Base-by-base conservation (phyloP, 1,139 yeast genomes). In the Pneumocystis canis region DNA sequence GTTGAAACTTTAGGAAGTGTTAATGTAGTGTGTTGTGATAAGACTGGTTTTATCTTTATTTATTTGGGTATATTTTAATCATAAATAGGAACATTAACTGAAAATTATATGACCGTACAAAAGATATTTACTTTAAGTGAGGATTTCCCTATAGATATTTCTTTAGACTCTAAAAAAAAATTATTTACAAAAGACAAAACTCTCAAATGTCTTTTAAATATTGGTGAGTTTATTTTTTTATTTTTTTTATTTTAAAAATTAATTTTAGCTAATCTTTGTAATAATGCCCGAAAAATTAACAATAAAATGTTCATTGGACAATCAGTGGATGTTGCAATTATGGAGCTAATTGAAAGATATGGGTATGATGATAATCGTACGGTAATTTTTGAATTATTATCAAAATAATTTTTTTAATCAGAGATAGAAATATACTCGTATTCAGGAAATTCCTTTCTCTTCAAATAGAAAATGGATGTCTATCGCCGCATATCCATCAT, bases 1-100 rank as follows among this genome's bases (percentile, higher is more conserved):
- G 97, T 92, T 53, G 98, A 92, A 75, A 92, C 97, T 2, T 79
- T 90, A 69, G 97, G 97, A 3, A 87, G 95, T 61, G 97, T 90
- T 59, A 89, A 89, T 71, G 97, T 90, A 54, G 89, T 90, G 69
- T 90, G 97, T 73, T 84, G 95, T 28, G 97, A 90, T 75, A 90
- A 90, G 71, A 90, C 97, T 1, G 59, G 59, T 57, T 20, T 35
- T 11, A 2, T 20, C 20, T 11, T 25, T 25, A 35, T 30, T 28
- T 39, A 25, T 39, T 28, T 57, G 14, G 11, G n/a, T 57, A 57
- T 57, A 11, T 57, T 57, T 47, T 47, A 14, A 57, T 20, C 30
- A 9, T 25, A 2, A 11, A 20, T 39, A 57, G 97, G 97, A 66
- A 92, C 97, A 2, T 79, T 90, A 68, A 92, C 98, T 32, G 88